Conservation (phyloP, 1,139 yeast genomes). For the Pichia sp. region DNA sequence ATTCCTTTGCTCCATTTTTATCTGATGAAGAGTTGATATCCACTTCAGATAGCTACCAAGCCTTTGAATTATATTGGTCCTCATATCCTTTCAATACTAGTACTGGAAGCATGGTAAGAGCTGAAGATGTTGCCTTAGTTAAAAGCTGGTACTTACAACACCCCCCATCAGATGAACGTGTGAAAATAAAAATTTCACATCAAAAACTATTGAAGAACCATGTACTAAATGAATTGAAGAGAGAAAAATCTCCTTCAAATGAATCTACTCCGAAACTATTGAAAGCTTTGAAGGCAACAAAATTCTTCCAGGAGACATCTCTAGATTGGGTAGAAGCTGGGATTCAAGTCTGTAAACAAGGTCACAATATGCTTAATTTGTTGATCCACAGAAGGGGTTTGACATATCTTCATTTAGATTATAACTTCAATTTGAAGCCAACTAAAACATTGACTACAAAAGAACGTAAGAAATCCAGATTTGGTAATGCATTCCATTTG, state of each 20-base stretch:
- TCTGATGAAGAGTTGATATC: slow-evolving; percentile 38
- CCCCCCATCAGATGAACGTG: slow-evolving; percentile 56
- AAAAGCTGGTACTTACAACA: slow-evolving; percentile 81
- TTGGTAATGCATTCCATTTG: slow-evolving; percentile 94
- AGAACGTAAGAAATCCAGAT: slow-evolving; percentile 91
- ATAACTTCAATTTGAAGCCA: slow-evolving; percentile 92
- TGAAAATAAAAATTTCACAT: slow-evolving; percentile 79
- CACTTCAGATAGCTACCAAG: slow-evolving; percentile 49
- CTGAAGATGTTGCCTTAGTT: slow-evolving; percentile 83
- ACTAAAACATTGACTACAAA: slow-evolving; percentile 94
- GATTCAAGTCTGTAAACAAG: slow-evolving; percentile 86
- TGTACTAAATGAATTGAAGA: slow-evolving; percentile 69
- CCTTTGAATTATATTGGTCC: slow-evolving; percentile 69
- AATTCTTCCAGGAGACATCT: slow-evolving; percentile 84
- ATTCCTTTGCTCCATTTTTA: slow-evolving; percentile 42
- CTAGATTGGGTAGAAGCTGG: slow-evolving; percentile 99
- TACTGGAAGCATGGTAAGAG: slow-evolving; percentile 68
- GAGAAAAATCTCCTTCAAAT: slow-evolving; percentile 69
- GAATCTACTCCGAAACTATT: slow-evolving; percentile 57
- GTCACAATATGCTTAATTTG: slow-evolving; percentile 87
- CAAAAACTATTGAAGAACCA: slow-evolving; percentile 76
- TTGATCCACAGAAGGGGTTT: slow-evolving; percentile 88
- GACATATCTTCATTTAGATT: slow-evolving; percentile 89
- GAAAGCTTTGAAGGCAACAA: slow-evolving; percentile 67
- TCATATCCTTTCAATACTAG: slow-evolving; percentile 81